Evolutionary conservation across 805 yeast species (phyloP).

Genomic region (Jamesozyma rosinii): DNA sequence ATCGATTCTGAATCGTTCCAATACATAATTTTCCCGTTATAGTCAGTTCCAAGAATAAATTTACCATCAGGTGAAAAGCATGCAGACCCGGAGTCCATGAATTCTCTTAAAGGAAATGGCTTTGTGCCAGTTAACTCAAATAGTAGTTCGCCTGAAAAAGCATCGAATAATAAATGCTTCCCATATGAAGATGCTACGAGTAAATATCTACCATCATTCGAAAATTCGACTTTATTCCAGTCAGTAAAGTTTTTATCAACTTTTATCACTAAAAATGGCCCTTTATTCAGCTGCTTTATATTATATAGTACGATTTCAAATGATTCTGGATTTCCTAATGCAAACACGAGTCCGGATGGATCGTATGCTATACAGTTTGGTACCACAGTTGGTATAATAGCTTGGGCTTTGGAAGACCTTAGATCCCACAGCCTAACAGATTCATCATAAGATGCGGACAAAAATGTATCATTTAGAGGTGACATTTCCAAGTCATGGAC

Average conservation of each 20-base stretch:
- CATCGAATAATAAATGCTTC: slow-evolving; percentile 56
- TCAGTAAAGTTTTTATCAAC: slow-evolving; percentile 29
- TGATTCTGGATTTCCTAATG: slow-evolving; percentile 43
- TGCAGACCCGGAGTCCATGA: slow-evolving; percentile 46
- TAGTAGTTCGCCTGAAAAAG: slow-evolving; percentile 50
- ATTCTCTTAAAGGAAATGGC: slow-evolving; percentile 36
- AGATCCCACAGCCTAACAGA: slow-evolving; percentile 86
- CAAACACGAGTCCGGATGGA: slow-evolving; percentile 77
- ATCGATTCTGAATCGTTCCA: slow-evolving; percentile 40
- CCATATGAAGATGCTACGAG: slow-evolving; percentile 50
- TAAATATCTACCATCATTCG: slow-evolving; percentile 63
- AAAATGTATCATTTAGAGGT: slow-evolving; percentile 55
- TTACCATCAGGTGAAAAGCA: slow-evolving; percentile 62
- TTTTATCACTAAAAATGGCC: slow-evolving; percentile 42
- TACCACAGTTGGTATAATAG: slow-evolving; percentile 45
- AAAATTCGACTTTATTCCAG: slow-evolving; percentile 68
- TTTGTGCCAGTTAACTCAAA: slow-evolving; percentile 41
- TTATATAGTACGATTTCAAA: slow-evolving; percentile 53
- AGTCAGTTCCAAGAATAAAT: slow-evolving; percentile 51
- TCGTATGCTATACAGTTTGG: slow-evolving; percentile 63
- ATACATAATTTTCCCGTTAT: slow-evolving; percentile 41
- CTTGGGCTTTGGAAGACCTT: slow-evolving; percentile 55
- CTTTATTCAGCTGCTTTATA: slow-evolving; percentile 45
- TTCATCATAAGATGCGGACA: slow-evolving; percentile 65
- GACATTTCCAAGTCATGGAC: slow-evolving; percentile 67